Evolutionary conservation across 2,329 filamentous ascomycete species (phyloP).

Genomic region (Apiospora aurea): DNA sequence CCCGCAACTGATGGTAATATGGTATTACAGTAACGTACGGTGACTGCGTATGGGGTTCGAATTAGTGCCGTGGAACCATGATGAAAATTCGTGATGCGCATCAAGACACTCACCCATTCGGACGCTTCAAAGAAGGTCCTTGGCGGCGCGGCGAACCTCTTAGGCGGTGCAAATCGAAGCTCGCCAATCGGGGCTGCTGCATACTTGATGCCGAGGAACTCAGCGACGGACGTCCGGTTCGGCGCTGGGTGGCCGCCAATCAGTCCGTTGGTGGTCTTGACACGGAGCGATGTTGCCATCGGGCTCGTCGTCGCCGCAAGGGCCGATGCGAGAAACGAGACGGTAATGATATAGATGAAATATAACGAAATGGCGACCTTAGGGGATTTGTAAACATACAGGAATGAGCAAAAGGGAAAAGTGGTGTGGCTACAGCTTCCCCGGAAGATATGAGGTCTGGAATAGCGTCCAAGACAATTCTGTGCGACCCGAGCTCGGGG

Average conservation of each 20-base stretch:
- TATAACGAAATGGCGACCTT: not conserved
- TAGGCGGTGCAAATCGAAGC: constrained; percentile 24
- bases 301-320: not conserved
- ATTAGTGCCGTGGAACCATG: not conserved
- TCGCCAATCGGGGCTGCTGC: constrained; percentile 23
- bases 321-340: not conserved
- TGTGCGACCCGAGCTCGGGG: not conserved
- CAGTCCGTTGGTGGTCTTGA: constrained; percentile 27
- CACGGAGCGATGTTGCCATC: not conserved
- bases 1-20: too few relatives aligned
- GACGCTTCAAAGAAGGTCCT: constrained; percentile 1
- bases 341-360: not conserved
- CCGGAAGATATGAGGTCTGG: not conserved
- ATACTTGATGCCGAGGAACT: constrained; percentile 28
- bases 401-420: not conserved
- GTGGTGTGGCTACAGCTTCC: not conserved
- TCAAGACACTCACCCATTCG: not conserved
- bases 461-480: not conserved
- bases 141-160: not conserved
- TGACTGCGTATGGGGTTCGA: not conserved
- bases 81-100: not conserved
- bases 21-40: not conserved
- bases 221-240: constrained; percentile 18
- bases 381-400: not conserved
- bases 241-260: constrained; percentile 21